Evolutionary conservation across 345 rosid genomes (phyloP).

Genomic region (Pistacia atlantica): DNA sequence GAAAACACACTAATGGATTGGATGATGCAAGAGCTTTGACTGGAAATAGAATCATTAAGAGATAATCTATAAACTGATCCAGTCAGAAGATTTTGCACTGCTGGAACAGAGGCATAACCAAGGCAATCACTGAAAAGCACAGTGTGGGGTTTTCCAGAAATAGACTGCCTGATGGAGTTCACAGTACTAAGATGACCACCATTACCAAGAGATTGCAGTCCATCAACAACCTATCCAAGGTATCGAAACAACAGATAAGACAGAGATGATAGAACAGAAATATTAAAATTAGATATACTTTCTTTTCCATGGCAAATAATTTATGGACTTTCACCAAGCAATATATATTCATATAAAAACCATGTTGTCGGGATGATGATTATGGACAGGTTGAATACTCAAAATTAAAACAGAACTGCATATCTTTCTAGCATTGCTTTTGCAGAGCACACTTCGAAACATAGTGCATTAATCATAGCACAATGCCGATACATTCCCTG

Average conservation of each 20-base stretch:
- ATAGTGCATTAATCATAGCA: no score
- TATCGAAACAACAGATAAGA: constrained; percentile 18
- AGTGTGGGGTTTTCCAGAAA: constrained; percentile 54
- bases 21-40: constrained; percentile 52
- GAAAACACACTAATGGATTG: constrained; percentile 50
- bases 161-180: constrained; percentile 57
- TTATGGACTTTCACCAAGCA: not conserved
- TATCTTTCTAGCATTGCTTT: no score
- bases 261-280: not conserved
- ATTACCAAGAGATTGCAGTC: constrained; percentile 39
- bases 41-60: constrained; percentile 41
- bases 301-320: not conserved
- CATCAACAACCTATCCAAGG: constrained; percentile 69
- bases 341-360: no score
- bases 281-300: not conserved
- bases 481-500: no score
- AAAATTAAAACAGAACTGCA: not conserved
- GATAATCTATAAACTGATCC: constrained; percentile 50
- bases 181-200: constrained; percentile 45
- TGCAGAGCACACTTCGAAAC: no score
- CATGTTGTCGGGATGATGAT: no score
- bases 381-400: not conserved
- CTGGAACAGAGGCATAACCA: constrained; percentile 26
- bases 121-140: constrained; percentile 52
- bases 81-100: constrained; percentile 43